Evolutionary conservation across 495 filamentous ascomycete genomes (phyloP).

Genomic region (Aspergillus avenaceus): DNA sequence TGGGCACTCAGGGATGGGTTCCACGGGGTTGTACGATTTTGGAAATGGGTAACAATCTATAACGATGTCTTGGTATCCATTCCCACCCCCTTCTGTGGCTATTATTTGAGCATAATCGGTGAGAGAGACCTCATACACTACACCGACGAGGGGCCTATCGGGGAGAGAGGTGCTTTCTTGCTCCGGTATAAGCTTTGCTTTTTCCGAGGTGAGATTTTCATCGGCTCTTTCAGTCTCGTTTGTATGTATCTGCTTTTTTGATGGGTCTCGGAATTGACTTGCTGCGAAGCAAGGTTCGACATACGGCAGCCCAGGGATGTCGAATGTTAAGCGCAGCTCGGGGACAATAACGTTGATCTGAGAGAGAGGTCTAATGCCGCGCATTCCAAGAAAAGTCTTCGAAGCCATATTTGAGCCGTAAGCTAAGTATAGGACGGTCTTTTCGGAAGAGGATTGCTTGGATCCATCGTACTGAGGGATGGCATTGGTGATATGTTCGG

Average conservation of each 20-base stretch:
- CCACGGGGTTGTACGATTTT: constrained; percentile 25
- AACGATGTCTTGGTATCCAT: constrained; percentile 75
- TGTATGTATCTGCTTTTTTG: constrained; percentile 13
- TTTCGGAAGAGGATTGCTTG: constrained; percentile 4
- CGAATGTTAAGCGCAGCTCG: constrained; percentile 70
- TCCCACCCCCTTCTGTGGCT: constrained; percentile 82
- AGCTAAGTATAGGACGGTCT: constrained; percentile 83
- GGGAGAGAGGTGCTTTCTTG: constrained; percentile 52
- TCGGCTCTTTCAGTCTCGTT: constrained; percentile 4
- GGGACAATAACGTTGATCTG: constrained; percentile 77
- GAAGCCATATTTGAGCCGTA: constrained; percentile 88
- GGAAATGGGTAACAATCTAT: constrained; percentile 71
- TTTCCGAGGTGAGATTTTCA: constrained; percentile 24
- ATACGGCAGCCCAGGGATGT: constrained; percentile 84
- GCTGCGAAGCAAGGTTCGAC: constrained; percentile 91
- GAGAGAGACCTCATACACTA: constrained; percentile 88
- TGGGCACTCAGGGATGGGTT: constrained; percentile 38
- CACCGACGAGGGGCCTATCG: constrained; percentile 79
- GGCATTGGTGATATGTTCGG: constrained; percentile 20
- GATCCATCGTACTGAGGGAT: constrained; percentile 12
- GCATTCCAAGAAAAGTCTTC: constrained; percentile 67
- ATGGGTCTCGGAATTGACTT: constrained; percentile 51
- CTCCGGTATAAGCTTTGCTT: constrained; percentile 22
- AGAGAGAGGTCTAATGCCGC: constrained; percentile 76
- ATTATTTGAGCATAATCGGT: constrained; percentile 82